Evolutionary conservation across 2,329 filamentous ascomycete genomes (phyloP).

Genomic region (Penicillium sp.): DNA sequence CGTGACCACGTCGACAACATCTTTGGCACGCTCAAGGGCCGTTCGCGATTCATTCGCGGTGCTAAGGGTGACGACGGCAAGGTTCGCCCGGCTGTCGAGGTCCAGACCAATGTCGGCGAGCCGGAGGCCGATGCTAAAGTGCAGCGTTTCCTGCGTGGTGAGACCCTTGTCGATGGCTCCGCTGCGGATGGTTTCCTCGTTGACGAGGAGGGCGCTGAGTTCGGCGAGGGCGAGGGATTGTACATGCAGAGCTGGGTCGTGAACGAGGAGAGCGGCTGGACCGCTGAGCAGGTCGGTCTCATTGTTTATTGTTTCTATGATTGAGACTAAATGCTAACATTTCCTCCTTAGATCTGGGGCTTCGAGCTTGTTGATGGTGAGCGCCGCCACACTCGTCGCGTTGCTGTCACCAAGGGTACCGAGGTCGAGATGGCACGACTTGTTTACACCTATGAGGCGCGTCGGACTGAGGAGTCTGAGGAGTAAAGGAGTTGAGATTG

Average conservation of each 20-base stretch:
- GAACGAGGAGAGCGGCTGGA: slow-evolving; percentile 53
- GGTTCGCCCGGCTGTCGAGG: slow-evolving; percentile 34
- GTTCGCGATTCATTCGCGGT: slow-evolving; percentile 51
- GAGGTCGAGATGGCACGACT: slow-evolving; percentile 39
- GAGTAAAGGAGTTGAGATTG: neutral
- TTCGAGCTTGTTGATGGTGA: slow-evolving; percentile 45
- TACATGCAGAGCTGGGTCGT: slow-evolving; percentile 52
- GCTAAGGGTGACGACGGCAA: slow-evolving; percentile 38
- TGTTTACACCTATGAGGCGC: slow-evolving; percentile 39
- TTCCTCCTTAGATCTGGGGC: slow-evolving; percentile 42
- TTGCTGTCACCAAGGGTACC: slow-evolving; percentile 40
- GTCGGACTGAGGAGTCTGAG: slow-evolving; percentile 6
- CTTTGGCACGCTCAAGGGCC: slow-evolving; percentile 69
- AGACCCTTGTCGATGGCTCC: slow-evolving; percentile 52
- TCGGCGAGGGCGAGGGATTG: slow-evolving; percentile 42
- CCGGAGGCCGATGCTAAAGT: slow-evolving; percentile 40
- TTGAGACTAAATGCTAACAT: slow-evolving; percentile 8
- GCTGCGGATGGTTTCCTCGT: slow-evolving; percentile 60
- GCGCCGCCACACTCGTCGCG: slow-evolving; percentile 43
- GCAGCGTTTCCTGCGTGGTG: slow-evolving; percentile 39
- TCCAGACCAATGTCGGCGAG: slow-evolving; percentile 40
- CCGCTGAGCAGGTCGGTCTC: slow-evolving; percentile 50
- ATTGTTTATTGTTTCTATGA: neutral
- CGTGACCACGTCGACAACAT: slow-evolving; percentile 74
- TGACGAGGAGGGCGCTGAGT: slow-evolving; percentile 49